Evolutionary conservation across 768 basidiomycete species (phyloP), one percentile per base, ranked within the genome.

Genomic region (Sporobolomyces pararoseus): DNA sequence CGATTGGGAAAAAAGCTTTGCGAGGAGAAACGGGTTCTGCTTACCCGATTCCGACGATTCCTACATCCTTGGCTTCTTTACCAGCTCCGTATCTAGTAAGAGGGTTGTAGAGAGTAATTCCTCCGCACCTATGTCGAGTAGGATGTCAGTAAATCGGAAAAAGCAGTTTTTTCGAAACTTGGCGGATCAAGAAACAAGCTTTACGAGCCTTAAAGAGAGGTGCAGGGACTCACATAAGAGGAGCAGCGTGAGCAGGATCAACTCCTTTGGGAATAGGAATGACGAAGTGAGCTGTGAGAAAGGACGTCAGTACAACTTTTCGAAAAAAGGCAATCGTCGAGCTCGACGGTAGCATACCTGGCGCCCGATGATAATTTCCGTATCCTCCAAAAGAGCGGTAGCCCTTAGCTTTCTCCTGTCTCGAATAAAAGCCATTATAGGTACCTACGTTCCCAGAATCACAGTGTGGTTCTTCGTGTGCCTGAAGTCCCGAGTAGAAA

Each of bases 11-110:
- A 47, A 9, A 17, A 42, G 39, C 14, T 23, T 23, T n/a, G n/a
- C n/a, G n/a, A n/a, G n/a, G n/a, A n/a, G 31, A 39, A n/a, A 14
- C 7, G 50, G 32, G n/a, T 52, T n/a, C 49, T 16, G 32, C 47
- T 25, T 86, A 87, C 44, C 87, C 87, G 44, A 89, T 83, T 50
- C 87, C 87, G 70, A 88, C 80, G 50, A 89, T 78, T 51, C 86
- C 88, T 72, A 89, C 84, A 69, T 82, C 83, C 80, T 85, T 86
- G 85, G 85, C 6, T 83, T 83, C 0, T 85, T 84, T 60, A 37
- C 72, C 72, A 58, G 75, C 78, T 27, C 84, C 84, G 78, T 86
- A 83, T 34, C 83, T 80, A 32, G 82, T 80, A 25, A 88, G 79
- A 17, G 87, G 86, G 0, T 85, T 86, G 79, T 81, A 87, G 12